Base-by-base conservation (phyloP, 305 asterid genomes). In the Petunia hybrid region DNA sequence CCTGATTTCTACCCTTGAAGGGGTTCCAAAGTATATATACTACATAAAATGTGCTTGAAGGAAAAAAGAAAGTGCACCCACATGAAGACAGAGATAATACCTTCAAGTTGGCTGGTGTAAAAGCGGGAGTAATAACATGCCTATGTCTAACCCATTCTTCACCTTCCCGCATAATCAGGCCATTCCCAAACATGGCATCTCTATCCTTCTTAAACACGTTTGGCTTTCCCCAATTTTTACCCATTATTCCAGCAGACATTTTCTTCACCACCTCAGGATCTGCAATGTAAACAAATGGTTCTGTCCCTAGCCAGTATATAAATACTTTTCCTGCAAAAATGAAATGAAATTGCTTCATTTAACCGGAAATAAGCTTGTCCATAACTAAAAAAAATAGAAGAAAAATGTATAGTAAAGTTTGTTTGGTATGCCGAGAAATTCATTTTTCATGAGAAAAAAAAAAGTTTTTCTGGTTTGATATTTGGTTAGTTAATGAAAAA, bases 161-260 rank as follows among this genome's bases (percentile, higher is more conserved):
- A 8, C 98, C 97, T 89, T 95, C 99, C 4, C 89, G 93, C 98
- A 94, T 95, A 38, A 91, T 31, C 2, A 94, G 89, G 14, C 97
- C 99, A 53, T 87, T 87, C 1, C 99, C 99, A 62, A 95, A 95
- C 97, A 95, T 92, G 76, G 99, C 95, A 64, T 88, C 83, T 82
- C 99, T 91, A 16, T 94, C 99, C 39, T 83, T 83, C 77, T 91
- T 95, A 74, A 95, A 94, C 14, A 94, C 95, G 0, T 76, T 92
- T 4, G 99, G 98, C 75, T 95, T 95, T n/a, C 99, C 99, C 99
- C 99, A 95, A 43, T 80, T 88, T 80, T 85, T 95, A 0, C 97
- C 97, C 61, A 78, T 65, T 39, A 95, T 88, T 36, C 89, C 91
- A 0, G 92, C 87, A 3, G 87, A 82, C 92, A 95, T 94, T 53